Evolutionary conservation across 352 stramenopile species (phyloP).

Genomic region (Phytophthora tubulina): DNA sequence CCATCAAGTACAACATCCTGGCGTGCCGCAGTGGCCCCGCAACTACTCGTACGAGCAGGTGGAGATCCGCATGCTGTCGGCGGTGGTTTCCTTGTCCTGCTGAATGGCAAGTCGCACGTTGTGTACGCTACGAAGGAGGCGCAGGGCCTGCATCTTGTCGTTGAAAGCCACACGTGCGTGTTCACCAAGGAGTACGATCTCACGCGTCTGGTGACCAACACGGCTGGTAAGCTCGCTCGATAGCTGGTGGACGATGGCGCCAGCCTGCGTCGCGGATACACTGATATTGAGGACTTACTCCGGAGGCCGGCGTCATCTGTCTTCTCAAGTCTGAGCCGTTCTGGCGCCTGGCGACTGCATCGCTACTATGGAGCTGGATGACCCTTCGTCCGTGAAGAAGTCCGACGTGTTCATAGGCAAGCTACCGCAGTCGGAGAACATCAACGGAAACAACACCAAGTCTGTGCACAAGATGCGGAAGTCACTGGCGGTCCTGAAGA

Average conservation of each 20-base stretch:
- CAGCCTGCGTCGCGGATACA: constrained; percentile 86
- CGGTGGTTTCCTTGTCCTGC: constrained; percentile 97
- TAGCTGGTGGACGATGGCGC: constrained; percentile 98
- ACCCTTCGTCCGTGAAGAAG: constrained; percentile 97
- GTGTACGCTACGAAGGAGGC: constrained; percentile 95
- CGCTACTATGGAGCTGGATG: constrained; percentile 97
- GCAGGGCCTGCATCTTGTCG: constrained; percentile 91
- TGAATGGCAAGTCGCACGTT: constrained; percentile 97
- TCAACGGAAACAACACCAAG: constrained; percentile 53
- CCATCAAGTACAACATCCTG: constrained; percentile 98
- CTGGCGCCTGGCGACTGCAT: constrained; percentile 97
- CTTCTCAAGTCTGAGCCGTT: constrained; percentile 97
- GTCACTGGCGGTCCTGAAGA: constrained; percentile 88
- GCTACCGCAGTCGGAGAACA: constrained; percentile 57
- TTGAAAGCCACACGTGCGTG: constrained; percentile 96
- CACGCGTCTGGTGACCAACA: constrained; percentile 97
- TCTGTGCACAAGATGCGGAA: constrained; percentile 76
- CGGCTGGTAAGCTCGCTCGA: constrained; percentile 99
- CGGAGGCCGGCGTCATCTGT: constrained; percentile 96
- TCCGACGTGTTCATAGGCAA: constrained; percentile 93
- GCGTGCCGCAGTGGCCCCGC: constrained; percentile 90
- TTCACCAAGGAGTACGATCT: constrained; percentile 99
- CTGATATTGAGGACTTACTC: constrained; percentile 94
- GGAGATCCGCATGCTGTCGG: constrained; percentile 96
- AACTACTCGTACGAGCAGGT: constrained; percentile 92